These are phyloP conservation scores for Herpetomonas samuelpessoai DNA, from an alignment of 208 protist genomes.

Conservation along the genomic window DNA sequence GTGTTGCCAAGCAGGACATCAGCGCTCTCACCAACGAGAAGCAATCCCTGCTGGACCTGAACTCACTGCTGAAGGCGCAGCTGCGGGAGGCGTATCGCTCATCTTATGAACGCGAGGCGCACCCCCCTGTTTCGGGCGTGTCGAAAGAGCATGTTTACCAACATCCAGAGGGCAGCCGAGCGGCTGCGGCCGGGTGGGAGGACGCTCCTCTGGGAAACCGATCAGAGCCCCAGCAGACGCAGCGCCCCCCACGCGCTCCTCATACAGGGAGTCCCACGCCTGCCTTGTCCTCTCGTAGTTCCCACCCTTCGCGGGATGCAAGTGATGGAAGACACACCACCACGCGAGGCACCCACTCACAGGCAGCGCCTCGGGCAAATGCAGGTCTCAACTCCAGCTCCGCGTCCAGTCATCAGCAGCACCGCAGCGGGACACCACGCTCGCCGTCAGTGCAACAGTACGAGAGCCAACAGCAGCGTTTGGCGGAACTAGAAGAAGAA, in stretches of 20 bases:
- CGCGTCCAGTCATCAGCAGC: too few species aligned
- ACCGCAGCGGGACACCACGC: background rate
- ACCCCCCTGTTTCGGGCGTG: too few species aligned
- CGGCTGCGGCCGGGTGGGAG: constrained; percentile 1
- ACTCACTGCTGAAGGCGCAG: constrained; percentile 84
- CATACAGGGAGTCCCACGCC: too few species aligned
- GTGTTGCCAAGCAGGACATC: constrained; percentile 40
- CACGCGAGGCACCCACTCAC: too few species aligned
- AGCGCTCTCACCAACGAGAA: constrained; percentile 57
- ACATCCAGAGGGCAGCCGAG: too few species aligned
- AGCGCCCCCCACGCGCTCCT: background rate
- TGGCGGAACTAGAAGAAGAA: constrained; percentile 54
- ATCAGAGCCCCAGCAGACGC: constrained; percentile 10
- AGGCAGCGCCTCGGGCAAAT: too few species aligned
- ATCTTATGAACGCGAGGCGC: constrained; percentile 18
- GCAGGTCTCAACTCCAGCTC: too few species aligned
- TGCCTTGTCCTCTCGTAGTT: too few species aligned
- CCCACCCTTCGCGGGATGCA: too few species aligned
- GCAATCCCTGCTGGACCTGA: constrained; percentile 78
- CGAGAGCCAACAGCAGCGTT: constrained; percentile 9
- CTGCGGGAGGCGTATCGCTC: constrained; percentile 74
- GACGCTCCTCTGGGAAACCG: constrained; percentile 19
- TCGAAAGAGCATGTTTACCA: too few species aligned
- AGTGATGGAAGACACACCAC: too few species aligned
- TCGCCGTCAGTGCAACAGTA: constrained; percentile 1